Evolutionary conservation across 352 stramenopile genomes (phyloP).

Genomic region (Blastocystis hominis): DNA sequence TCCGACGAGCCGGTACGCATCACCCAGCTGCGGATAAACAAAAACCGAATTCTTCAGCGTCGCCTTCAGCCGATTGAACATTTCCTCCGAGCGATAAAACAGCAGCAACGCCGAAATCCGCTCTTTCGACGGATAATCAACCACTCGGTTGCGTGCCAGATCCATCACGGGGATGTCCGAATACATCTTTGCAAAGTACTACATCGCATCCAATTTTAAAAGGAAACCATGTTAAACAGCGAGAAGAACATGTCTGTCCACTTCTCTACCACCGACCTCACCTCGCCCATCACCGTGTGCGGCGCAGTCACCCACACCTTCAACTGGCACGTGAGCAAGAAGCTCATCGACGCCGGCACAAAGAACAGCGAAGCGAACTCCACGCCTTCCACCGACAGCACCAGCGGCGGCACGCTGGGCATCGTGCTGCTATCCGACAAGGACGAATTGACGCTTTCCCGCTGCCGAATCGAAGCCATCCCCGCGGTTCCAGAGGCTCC

Average conservation of each 20-base stretch:
- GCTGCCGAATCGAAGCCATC: background rate
- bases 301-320: background rate
- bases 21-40: background rate
- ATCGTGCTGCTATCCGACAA: background rate
- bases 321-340: background rate
- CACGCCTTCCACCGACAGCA: background rate
- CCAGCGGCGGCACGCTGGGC: background rate
- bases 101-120: background rate
- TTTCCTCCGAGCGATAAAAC: background rate
- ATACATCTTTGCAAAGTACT: background rate
- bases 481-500: background rate
- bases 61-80: background rate
- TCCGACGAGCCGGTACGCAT: background rate
- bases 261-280: background rate
- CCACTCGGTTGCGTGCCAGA: background rate
- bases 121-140: background rate
- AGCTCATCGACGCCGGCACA: background rate
- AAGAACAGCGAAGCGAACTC: constrained; percentile 3
- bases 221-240: background rate
- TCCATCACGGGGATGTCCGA: background rate
- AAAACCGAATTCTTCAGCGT: background rate
- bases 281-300: background rate
- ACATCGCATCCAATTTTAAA: background rate
- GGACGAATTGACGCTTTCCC: background rate
- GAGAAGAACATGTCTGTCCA: background rate